Conservation (phyloP, 345 rosid species). For the Hevea brasiliensis region DNA sequence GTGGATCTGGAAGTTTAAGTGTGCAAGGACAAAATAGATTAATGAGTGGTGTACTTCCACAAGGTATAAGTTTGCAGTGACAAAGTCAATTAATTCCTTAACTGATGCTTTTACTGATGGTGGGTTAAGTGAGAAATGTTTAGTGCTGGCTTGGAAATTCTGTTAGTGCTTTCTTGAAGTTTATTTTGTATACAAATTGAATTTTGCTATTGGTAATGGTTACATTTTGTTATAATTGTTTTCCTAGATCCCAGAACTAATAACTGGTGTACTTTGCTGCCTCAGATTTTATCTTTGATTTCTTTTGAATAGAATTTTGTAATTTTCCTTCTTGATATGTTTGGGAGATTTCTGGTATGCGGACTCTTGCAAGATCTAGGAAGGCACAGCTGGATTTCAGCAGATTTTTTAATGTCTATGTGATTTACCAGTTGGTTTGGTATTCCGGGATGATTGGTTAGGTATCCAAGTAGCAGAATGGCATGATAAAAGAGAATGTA, state of each 20-base stretch:
- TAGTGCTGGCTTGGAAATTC: constrained; percentile 3
- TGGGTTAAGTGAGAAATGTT: not conserved
- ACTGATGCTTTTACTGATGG: not conserved
- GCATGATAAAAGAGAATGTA: not conserved
- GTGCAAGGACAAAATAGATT: constrained; percentile 89
- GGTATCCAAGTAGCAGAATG: not conserved
- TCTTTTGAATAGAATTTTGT: not conserved
- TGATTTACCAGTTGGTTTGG: not conserved
- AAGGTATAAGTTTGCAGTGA: constrained; percentile 50
- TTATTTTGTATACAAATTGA: not conserved
- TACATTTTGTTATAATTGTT: not conserved
- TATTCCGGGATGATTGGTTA: not conserved
- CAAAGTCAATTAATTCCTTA: not conserved
- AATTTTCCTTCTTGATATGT: not conserved
- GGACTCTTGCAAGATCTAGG: not conserved
- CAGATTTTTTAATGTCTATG: not conserved
- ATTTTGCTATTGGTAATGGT: no score
- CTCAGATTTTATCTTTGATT: not conserved
- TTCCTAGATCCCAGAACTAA: not conserved
- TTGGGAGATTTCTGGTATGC: not conserved
- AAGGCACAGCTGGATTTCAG: not conserved
- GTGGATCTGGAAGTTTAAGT: constrained; percentile 80
- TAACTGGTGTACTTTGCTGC: not conserved
- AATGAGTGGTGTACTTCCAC: constrained; percentile 83
- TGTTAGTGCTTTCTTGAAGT: not conserved